phyloP scores from a whole-genome alignment of 345 rosid species.

The Ceriops tagal region DNA sequence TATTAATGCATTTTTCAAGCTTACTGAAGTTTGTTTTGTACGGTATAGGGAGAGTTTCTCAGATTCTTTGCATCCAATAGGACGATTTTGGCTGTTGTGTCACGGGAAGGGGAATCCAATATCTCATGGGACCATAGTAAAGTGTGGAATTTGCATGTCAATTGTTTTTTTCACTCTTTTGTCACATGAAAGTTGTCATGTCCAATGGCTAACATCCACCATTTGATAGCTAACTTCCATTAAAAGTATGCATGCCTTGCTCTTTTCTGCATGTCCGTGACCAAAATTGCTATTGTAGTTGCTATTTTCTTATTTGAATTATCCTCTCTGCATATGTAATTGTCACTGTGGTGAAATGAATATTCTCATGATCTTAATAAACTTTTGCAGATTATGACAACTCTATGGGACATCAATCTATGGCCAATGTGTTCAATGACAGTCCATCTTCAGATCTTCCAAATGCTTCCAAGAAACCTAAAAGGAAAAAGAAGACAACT shows the following conservation, averaged over 20 bases:
- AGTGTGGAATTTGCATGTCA: not conserved
- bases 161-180: not conserved
- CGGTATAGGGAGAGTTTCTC: conserved; percentile 11
- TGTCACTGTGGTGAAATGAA: not conserved
- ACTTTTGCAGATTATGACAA: conserved; percentile 41
- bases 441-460: conserved; percentile 31
- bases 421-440: conserved; percentile 30
- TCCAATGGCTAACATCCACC: not conserved
- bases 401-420: conserved; percentile 30
- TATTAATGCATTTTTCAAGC: conserved; percentile 2
- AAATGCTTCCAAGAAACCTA: conserved; percentile 44
- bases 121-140: conserved; percentile 12
- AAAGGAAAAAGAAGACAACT: conserved; percentile 46
- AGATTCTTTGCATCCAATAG: conserved; percentile 33
- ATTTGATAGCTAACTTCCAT: not conserved
- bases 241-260: no score
- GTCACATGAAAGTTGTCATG: not conserved
- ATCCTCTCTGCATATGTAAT: not conserved
- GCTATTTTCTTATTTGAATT: not conserved
- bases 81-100: conserved; percentile 50
- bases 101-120: conserved; percentile 41
- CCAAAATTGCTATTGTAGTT: no score
- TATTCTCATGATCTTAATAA: not conserved
- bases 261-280: no score
- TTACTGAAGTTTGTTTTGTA: conserved; percentile 17